Conservation (phyloP, 2,329 filamentous ascomycete species). For the Thelonectria rubi region DNA sequence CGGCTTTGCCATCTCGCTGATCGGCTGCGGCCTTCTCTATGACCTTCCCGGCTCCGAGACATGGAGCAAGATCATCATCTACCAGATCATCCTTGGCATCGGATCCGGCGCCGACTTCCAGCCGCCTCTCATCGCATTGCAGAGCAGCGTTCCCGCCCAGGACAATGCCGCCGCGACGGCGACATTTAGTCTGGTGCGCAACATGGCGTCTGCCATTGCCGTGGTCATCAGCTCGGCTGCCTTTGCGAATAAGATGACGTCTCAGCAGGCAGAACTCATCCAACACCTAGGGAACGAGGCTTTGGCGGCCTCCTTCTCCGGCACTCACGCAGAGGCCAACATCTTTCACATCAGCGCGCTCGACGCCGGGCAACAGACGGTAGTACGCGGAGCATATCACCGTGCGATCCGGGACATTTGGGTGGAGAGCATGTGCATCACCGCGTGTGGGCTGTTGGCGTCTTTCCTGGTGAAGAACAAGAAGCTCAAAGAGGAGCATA, state of each 20-base stretch:
- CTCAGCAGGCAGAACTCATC: neutral
- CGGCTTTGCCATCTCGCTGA: neutral
- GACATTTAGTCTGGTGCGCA: constrained; percentile 1
- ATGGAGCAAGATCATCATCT: constrained; percentile 4
- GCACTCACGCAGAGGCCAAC: neutral
- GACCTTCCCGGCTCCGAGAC: neutral
- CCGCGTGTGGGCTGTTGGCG: neutral
- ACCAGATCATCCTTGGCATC: neutral
- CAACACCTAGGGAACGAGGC: neutral
- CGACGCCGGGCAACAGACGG: neutral
- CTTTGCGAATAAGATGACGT: constrained; percentile 7
- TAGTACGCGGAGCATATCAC: neutral
- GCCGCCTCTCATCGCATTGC: neutral
- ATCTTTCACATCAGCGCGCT: neutral
- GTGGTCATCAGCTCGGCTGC: neutral
- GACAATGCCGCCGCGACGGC: neutral
- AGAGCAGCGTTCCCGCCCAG: constrained; percentile 1
- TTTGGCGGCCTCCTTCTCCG: neutral
- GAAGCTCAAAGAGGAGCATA: neutral
- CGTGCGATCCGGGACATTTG: neutral
- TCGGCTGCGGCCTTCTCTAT: constrained; percentile 1
- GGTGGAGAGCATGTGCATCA: neutral
- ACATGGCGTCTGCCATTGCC: neutral
- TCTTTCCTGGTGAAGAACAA: constrained; percentile 5
- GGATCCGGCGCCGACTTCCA: neutral